These are phyloP conservation scores for Canavalia ensiformis DNA, from an alignment of 306 rosid species.

Conservation along the genomic window DNA sequence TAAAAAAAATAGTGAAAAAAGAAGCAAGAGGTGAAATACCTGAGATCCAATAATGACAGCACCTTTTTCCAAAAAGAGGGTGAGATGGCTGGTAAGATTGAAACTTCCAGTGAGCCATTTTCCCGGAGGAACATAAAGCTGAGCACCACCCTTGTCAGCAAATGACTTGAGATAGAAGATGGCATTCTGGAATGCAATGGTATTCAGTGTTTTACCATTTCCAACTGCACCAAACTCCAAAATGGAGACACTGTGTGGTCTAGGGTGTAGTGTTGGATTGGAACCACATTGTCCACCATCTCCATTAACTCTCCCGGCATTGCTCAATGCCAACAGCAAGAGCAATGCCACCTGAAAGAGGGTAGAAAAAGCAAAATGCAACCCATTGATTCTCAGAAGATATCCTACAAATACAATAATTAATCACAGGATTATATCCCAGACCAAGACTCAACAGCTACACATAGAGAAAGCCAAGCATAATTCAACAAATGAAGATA, in stretches of 20 bases:
- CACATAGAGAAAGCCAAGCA: neutral
- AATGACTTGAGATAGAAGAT: slow-evolving; percentile 95
- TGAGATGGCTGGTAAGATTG: slow-evolving; percentile 96
- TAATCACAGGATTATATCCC: slow-evolving; percentile 1
- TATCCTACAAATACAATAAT: slow-evolving; percentile 35
- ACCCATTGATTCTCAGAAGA: slow-evolving; percentile 53
- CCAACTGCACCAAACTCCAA: slow-evolving; percentile 97
- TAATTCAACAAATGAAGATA: slow-evolving; percentile 12
- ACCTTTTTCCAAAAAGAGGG: slow-evolving; percentile 92
- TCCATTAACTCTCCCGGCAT: slow-evolving; percentile 63
- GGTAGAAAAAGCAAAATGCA: slow-evolving; percentile 37
- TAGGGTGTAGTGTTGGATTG: slow-evolving; percentile 72
- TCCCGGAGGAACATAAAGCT: slow-evolving; percentile 93
- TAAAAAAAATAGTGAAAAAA: slow-evolving; percentile 25
- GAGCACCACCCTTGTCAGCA: slow-evolving; percentile 98
- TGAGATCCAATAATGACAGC: slow-evolving; percentile 93
- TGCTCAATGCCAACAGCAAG: slow-evolving; percentile 86
- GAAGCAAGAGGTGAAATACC: slow-evolving; percentile 61
- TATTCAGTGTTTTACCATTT: slow-evolving; percentile 90
- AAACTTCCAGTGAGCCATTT: slow-evolving; percentile 95
- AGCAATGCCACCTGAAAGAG: slow-evolving; percentile 86
- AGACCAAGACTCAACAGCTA: slow-evolving; percentile 2
- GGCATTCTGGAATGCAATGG: slow-evolving; percentile 96
- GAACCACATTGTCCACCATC: slow-evolving; percentile 69
- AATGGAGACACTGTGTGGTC: slow-evolving; percentile 96